Base-by-base conservation (phyloP, 2,329 filamentous ascomycete species). In the Cryphonectria japonica region DNA sequence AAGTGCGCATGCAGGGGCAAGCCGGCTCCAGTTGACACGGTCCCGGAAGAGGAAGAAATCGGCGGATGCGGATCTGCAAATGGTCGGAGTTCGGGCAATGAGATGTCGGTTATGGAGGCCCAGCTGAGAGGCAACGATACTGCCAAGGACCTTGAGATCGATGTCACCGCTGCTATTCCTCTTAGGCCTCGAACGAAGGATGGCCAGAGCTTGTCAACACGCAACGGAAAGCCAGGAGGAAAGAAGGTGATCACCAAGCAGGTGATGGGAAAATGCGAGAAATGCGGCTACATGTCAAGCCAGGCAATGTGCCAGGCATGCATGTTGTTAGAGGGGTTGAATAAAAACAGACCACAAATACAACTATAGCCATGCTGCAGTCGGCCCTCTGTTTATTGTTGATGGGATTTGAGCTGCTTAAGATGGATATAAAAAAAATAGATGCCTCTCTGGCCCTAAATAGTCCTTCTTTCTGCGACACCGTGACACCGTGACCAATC, bases 221-320 rank as follows among this genome's bases (percentile, higher is more conserved):
- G 75, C 67, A 74, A 41, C 37, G 70, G 62, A 4, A 74, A 74
- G 13, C 57, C 65, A 29, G 71, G 67, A 8, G 54, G 69, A 29
- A 76, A 73, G 50, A 76, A 73, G 52, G 78, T 76, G 75, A 64
- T 64, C 26, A 79, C 77, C 14, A 87, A 89, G 76, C 93, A 95
- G 80, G 90, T 91, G 19, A 87, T 98, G 75, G 93, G 95, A 1
- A 91, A 90, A 74, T 99, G 96, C 78, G 89, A 91, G 77, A 91
- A 89, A 67, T 99, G 96, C 76, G 96, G 96, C 19, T 99, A 98
- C 79, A 92, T 99, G 81, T 97, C 96, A 2, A 98, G 95, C 76
- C 96, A 99, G 80, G 88, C 89, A 41, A 89, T 98, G 54, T 99
- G 96, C 82, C 97, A 99, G 81, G 96, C 96, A 0, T 99, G 96